Base-by-base conservation (phyloP, 805 yeast genomes). In the Brettanomyces naardenensis region DNA sequence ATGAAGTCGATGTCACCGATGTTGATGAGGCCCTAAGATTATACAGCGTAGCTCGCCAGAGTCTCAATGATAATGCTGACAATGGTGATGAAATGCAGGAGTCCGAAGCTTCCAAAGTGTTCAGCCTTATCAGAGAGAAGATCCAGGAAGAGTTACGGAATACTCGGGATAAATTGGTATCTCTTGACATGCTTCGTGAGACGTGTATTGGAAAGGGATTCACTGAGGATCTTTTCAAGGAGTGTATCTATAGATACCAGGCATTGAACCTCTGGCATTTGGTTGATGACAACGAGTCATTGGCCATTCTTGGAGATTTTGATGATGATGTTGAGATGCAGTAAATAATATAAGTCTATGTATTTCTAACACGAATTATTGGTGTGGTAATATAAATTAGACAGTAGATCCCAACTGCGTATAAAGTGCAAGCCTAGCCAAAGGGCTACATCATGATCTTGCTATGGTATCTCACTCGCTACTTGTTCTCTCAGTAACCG, bases 21-120 rank as follows among this genome's bases (percentile, higher is more conserved):
- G 96, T 92, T 29, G 97, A 92, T 53, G 99, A 92, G 64, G 96
- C 98, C 0, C 66, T 92, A 52, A 75, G 98, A 53, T 71, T 92
- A 47, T 68, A 80, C 40, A 80, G 80, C 49, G 95, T 85, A 11
- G 86, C 95, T n/a, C 85, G 89, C 61, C 78, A 82, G 41, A 82
- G 95, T 6, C 69, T 90, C 51, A 73, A 73, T 45, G 68, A 72
- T 31, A 75, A 73, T 30, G 74, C 69, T 33, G 66, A 64, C 43
- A 11, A n/a, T 5, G 65, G 65, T 36, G 61, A 54, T 14, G 64
- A 62, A 21, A 60, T 67, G 29, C 85, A 76, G 44, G 94, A 85
- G 51, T 72, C 84, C 37, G 71, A 78, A 6, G 69, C 77, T 4
- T 73, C 94, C 10, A 76, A 72, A 54, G 79, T 89, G 35, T 85